Evolutionary conservation across 2,329 filamentous ascomycete genomes (phyloP).

Genomic region (Sclerotinia glacialis): DNA sequence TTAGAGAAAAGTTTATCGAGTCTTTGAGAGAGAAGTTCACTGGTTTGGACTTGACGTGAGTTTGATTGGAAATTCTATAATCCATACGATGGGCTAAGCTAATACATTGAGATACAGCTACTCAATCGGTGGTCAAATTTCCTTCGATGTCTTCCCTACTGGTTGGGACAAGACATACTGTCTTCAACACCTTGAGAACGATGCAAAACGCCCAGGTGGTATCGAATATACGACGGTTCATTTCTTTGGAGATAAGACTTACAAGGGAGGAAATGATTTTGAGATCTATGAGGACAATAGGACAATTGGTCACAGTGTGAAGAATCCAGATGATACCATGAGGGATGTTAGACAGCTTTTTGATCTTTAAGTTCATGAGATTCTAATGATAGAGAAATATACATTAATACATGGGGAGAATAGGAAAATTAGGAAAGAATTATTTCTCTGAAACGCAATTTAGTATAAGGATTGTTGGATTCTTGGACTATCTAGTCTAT

Average conservation of each 20-base stretch:
- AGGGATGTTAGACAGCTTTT: constrained; percentile 79
- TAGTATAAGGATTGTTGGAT: neutral
- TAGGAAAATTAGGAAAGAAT: neutral
- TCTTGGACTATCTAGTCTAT: neutral
- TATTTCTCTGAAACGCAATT: neutral
- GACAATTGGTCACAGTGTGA: constrained; percentile 82
- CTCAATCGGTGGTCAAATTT: constrained; percentile 95
- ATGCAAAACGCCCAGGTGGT: constrained; percentile 66
- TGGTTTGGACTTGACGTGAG: constrained; percentile 79
- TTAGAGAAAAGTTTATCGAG: constrained; percentile 73
- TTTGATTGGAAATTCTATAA: constrained; percentile 31
- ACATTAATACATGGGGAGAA: constrained; percentile 3
- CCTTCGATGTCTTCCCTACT: constrained; percentile 93
- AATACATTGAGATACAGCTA: constrained; percentile 52
- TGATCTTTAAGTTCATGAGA: constrained; percentile 48
- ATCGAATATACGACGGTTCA: constrained; percentile 84
- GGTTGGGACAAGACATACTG: constrained; percentile 99
- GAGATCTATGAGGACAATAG: constrained; percentile 85
- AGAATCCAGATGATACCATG: constrained; percentile 77
- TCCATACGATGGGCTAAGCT: neutral
- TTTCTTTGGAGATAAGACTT: constrained; percentile 98
- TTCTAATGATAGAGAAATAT: neutral
- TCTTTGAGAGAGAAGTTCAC: constrained; percentile 77
- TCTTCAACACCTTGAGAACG: constrained; percentile 78
- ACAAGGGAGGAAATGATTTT: constrained; percentile 87